phyloP scores from a whole-genome alignment of 306 rosid genomes.

The Cucumis hystrix region DNA sequence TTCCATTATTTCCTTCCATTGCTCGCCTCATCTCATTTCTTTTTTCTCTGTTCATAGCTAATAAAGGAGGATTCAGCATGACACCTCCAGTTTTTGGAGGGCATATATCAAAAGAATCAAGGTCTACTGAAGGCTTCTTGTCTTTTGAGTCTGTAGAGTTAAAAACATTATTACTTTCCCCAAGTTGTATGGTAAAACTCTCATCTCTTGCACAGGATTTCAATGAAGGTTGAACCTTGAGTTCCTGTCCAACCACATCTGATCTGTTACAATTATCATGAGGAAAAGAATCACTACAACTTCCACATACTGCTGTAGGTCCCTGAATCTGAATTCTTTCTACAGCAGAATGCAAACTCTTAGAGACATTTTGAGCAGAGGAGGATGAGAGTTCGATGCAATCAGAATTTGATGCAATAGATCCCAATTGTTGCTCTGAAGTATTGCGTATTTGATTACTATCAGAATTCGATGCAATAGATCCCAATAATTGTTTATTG shows the following conservation, averaged over 20 bases:
- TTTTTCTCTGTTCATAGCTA: constrained; percentile 29
- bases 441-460: background rate
- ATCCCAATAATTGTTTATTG: background rate
- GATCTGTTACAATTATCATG: background rate
- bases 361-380: background rate
- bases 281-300: background rate
- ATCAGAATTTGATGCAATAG: background rate
- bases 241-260: background rate
- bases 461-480: background rate
- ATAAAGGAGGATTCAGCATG: constrained; percentile 23
- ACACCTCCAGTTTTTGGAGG: constrained; percentile 3
- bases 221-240: background rate
- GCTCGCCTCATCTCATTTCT: constrained; percentile 20
- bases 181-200: background rate
- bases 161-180: background rate
- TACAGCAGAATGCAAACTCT: background rate
- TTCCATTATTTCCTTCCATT: background rate
- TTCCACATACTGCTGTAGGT: background rate
- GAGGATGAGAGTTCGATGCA: background rate
- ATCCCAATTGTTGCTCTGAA: background rate
- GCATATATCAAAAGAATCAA: constrained; percentile 40
- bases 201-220: background rate
- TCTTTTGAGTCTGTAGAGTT: background rate
- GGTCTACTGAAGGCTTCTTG: background rate
- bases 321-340: background rate